Evolutionary conservation across 768 basidiomycete species (phyloP).

Genomic region (Phanerodontia chrysosporium): DNA sequence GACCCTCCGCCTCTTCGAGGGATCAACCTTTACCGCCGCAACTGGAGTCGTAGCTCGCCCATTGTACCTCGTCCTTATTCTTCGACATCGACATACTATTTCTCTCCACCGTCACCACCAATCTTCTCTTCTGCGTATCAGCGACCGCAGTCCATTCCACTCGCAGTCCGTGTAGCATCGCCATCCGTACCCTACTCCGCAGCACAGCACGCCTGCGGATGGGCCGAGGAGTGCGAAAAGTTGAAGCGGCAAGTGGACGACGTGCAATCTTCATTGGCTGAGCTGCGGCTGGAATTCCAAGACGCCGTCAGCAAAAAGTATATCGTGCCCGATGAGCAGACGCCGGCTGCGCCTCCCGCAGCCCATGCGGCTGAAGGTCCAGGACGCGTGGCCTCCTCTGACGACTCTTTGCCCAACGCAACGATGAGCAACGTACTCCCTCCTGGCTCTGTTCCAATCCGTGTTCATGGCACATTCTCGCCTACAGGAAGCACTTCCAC

Average conservation of each 20-base stretch:
- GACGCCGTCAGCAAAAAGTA: background rate
- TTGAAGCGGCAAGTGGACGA: slow-evolving; percentile 9
- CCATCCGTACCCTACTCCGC: background rate
- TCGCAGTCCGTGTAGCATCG: too few species aligned
- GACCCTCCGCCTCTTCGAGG: too few species aligned
- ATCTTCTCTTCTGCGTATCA: background rate
- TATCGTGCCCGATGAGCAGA: background rate
- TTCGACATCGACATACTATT: slow-evolving; percentile 6
- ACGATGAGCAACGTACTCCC: background rate
- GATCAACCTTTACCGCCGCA: background rate
- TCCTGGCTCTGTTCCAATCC: background rate
- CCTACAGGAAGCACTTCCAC: background rate
- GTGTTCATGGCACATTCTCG: background rate
- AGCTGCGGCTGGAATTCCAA: slow-evolving; percentile 11
- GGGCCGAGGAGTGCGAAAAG: slow-evolving; percentile 11
- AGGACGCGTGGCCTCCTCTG: background rate
- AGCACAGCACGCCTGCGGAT: slow-evolving; percentile 5
- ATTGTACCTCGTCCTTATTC: background rate
- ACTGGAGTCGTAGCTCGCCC: background rate
- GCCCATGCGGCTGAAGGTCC: background rate
- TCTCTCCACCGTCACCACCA: slow-evolving; percentile 5
- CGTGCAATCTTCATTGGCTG: slow-evolving; percentile 1
- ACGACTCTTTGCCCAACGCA: background rate
- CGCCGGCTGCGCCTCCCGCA: slow-evolving; percentile 1
- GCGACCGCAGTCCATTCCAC: slow-evolving; percentile 13